Conservation (phyloP, 2,329 filamentous ascomycete genomes). For the Phaeosphaeriaceae sp. region DNA sequence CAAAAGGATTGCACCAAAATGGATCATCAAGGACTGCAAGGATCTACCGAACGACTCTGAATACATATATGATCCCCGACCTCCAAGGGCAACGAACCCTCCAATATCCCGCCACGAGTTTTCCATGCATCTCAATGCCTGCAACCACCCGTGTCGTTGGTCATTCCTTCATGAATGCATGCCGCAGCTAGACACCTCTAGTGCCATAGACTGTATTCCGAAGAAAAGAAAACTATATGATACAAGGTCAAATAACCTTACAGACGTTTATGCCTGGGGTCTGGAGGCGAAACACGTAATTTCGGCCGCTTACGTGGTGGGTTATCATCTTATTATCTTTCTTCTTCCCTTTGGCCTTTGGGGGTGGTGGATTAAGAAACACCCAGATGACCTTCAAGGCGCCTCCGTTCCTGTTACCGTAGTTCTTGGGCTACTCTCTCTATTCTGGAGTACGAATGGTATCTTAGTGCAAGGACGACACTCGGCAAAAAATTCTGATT, state of each 20-base stretch:
- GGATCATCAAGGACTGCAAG: constrained; percentile 7
- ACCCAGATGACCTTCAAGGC: constrained; percentile 8
- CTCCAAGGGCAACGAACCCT: constrained; percentile 4
- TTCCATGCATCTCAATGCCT: constrained; percentile 8
- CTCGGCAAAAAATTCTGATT: not conserved
- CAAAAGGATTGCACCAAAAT: constrained; percentile 5
- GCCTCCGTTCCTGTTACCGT: constrained; percentile 8
- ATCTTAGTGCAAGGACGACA: constrained; percentile 6
- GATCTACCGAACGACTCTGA: constrained; percentile 3
- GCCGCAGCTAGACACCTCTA: constrained; percentile 1
- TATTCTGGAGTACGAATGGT: constrained; percentile 5
- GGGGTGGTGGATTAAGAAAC: constrained; percentile 3
- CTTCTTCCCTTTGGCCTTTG: constrained; percentile 4
- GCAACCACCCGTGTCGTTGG: constrained; percentile 4
- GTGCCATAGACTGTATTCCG: constrained; percentile 3
- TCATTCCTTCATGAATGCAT: constrained; percentile 3
- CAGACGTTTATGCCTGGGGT: constrained; percentile 8
- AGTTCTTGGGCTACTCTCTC: not conserved
- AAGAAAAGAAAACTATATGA: constrained; percentile 3
- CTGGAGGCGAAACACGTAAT: constrained; percentile 7
- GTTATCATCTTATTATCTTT: constrained; percentile 8
- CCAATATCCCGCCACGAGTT: constrained; percentile 6
- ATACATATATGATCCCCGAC: constrained; percentile 5
- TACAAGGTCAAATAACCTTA: not conserved
- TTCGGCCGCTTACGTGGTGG: constrained; percentile 3